Conservation (phyloP, 805 yeast genomes). For the Cyberlindnera japonica region DNA sequence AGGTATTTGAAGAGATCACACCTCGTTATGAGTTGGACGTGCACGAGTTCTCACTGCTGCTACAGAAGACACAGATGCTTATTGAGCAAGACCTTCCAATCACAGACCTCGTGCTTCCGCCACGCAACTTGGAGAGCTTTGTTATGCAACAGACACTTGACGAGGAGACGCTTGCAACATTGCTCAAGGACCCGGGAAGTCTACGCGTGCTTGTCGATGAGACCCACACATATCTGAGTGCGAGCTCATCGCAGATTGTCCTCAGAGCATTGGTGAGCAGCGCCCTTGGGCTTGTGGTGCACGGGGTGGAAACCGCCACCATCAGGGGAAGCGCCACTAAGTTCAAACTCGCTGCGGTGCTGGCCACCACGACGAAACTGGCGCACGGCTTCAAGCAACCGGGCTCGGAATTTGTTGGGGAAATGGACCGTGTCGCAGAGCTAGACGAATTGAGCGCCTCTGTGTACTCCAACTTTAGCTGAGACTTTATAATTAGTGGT, state of each 20-base stretch:
- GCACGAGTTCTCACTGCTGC: conserved; percentile 50
- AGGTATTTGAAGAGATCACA: conserved; percentile 57
- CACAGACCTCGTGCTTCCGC: conserved; percentile 45
- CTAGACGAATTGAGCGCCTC: conserved; percentile 87
- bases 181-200: conserved; percentile 29
- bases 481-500: neutral
- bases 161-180: conserved; percentile 32
- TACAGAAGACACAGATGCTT: conserved; percentile 37
- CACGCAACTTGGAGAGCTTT: conserved; percentile 47
- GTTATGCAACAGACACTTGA: conserved; percentile 53
- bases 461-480: conserved; percentile 73
- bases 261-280: conserved; percentile 32
- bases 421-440: conserved; percentile 50
- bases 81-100: conserved; percentile 41
- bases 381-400: conserved; percentile 47
- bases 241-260: conserved; percentile 34
- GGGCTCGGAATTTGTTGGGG: conserved; percentile 39
- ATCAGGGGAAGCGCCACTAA: conserved; percentile 27
- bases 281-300: conserved; percentile 24
- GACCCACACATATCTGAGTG: conserved; percentile 38
- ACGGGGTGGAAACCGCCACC: conserved; percentile 13
- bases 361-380: conserved; percentile 68
- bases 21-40: conserved; percentile 71
- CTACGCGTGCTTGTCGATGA: conserved; percentile 39
- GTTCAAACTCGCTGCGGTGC: conserved; percentile 61